Percentiles rank a stretch among this genome's conserved stretches.
These are phyloP conservation scores for Choiromyces venosus DNA, from an alignment of 495 filamentous ascomycete species.

Conservation along the genomic window DNA sequence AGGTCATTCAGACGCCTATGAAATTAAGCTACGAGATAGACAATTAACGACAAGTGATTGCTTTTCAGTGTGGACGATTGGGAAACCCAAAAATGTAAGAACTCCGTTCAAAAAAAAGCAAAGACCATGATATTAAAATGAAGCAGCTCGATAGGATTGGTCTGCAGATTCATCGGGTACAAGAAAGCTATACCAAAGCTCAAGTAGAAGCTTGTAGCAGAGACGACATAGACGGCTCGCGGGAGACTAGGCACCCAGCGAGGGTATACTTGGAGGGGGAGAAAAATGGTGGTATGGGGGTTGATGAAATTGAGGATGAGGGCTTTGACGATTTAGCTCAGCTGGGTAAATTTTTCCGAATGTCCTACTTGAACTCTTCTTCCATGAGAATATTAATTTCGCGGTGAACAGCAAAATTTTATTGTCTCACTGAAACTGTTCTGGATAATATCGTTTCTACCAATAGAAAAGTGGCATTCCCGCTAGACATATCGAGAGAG, in stretches of 20 bases:
- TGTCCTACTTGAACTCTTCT: not conserved
- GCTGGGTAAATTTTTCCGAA: constrained; percentile 11
- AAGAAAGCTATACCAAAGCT: not conserved
- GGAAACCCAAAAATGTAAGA: not conserved
- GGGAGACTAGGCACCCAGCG: not conserved
- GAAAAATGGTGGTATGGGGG: not conserved
- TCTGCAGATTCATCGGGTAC: not conserved
- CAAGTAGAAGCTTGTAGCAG: not conserved
- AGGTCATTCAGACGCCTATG: too few relatives aligned
- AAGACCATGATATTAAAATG: not conserved
- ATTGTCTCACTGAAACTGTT: constrained; percentile 18
- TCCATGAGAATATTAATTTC: not conserved
- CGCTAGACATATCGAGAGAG: constrained; percentile 45
- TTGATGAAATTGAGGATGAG: not conserved
- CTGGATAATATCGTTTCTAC: constrained; percentile 9
- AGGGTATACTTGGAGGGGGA: not conserved
- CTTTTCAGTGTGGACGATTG: constrained; percentile 21
- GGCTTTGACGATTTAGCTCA: constrained; percentile 6
- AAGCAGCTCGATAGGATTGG: not conserved
- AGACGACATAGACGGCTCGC: not conserved
- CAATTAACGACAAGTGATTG: not conserved
- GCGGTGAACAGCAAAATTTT: constrained; percentile 15
- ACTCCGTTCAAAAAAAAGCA: not conserved
- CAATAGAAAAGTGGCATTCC: constrained; percentile 38
- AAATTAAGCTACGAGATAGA: not conserved